A percentile compares a stretch with the other conserved stretches of the same genome.
Conservation (phyloP, 129 eudicot species). For the Cynara cardunculus region DNA sequence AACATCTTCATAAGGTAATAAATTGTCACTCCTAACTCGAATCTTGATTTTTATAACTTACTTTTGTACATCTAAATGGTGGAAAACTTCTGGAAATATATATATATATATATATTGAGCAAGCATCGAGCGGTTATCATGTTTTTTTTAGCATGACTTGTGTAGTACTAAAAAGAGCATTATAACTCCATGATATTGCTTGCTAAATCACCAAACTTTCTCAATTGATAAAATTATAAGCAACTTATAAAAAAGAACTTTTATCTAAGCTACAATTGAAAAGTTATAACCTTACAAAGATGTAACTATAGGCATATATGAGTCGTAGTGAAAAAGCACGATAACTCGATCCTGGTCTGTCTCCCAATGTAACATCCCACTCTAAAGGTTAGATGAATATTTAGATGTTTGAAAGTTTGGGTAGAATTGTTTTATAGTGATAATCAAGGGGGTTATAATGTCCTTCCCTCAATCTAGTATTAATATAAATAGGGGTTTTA, state of each 20-base stretch:
- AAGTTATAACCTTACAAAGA: not conserved
- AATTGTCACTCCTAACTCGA: not conserved
- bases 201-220: not conserved
- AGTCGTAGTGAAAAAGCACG: not conserved
- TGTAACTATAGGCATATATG: not conserved
- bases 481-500: too few relatives aligned
- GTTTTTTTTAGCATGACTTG: not conserved
- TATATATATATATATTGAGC: too few relatives aligned
- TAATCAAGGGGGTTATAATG: too few relatives aligned
- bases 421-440: too few relatives aligned
- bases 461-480: too few relatives aligned
- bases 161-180: not conserved
- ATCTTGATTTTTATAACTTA: not conserved
- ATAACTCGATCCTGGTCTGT: too few relatives aligned
- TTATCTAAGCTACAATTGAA: not conserved
- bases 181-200: not conserved
- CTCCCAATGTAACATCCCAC: too few relatives aligned
- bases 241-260: not conserved
- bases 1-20: too few relatives aligned
- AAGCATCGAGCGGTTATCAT: not conserved
- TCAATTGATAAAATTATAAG: not conserved
- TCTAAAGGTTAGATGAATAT: too few relatives aligned
- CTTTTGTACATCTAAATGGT: not conserved
- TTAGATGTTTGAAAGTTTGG: too few relatives aligned
- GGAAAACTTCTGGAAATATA: not conserved